phyloP scores from a whole-genome alignment of 805 yeast species.

The Spathaspora sp. region DNA sequence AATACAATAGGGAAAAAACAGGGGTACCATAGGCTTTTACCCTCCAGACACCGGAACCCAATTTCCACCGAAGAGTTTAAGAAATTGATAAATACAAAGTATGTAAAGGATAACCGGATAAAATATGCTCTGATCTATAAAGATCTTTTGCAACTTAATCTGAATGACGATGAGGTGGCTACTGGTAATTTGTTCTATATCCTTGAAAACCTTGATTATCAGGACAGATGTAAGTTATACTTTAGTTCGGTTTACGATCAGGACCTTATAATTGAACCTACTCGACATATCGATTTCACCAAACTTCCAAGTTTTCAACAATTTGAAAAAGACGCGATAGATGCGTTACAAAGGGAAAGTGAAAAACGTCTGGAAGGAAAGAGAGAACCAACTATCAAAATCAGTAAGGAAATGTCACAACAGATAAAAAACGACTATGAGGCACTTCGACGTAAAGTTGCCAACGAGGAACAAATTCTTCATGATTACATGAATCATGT shows the following conservation, averaged over 20 bases:
- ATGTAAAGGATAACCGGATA: background rate
- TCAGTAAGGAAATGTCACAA: slow-evolving; percentile 4
- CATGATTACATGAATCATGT: slow-evolving; percentile 23
- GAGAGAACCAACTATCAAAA: background rate
- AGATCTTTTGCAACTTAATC: background rate
- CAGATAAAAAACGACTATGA: slow-evolving; percentile 4
- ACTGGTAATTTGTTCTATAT: slow-evolving; percentile 9
- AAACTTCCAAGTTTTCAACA: background rate
- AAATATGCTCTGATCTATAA: slow-evolving; percentile 3
- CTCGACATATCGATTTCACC: slow-evolving; percentile 7
- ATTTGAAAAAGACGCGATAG: background rate
- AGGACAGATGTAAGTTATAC: slow-evolving; percentile 20
- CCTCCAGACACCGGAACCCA: background rate
- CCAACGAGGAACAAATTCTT: slow-evolving; percentile 15
- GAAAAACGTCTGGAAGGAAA: background rate
- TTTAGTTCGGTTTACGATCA: slow-evolving; percentile 8
- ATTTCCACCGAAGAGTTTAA: background rate
- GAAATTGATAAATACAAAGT: background rate
- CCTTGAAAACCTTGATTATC: slow-evolving; percentile 6
- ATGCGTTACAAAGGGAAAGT: slow-evolving; percentile 1
- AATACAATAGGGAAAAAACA: background rate
- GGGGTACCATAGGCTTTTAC: background rate
- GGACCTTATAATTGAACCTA: slow-evolving; percentile 10
- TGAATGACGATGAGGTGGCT: background rate
- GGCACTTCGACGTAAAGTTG: slow-evolving; percentile 4